Evolutionary conservation across 805 yeast genomes (phyloP), one percentile per base, ranked within the genome.

Genomic region (Candida odintsovae): DNA sequence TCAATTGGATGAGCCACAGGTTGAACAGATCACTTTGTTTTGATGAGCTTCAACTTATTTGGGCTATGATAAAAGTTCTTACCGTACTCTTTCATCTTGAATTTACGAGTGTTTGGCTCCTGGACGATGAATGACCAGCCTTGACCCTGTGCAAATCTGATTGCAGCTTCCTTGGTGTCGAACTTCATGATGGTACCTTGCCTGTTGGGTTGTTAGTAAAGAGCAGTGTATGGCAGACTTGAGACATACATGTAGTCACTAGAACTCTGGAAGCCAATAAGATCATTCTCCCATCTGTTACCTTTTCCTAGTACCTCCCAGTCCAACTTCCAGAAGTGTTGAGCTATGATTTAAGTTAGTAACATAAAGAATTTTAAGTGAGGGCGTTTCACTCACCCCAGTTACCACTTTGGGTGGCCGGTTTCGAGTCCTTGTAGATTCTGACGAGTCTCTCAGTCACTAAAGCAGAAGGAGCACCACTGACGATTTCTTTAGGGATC

Each of bases 251-350:
- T 83, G 67, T 80, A 82, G 64, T 87, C 96, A 33, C 86, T 78
- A 40, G 85, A 73, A 40, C 86, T 77, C 59, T 86, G 90, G 72
- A 86, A 87, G 22, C 96, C 96, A 66, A 87, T 87, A 62, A 87
- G 72, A 63, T 86, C 92, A 66, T 87, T 87, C 63, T 87, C 96
- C 95, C 95, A 87, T 63, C 94, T 72, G 71, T 87, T 80, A 20
- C 85, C 87, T 59, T 82, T 79, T 40, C 81, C 81, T 47, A 83
- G 68, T 38, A 86, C 77, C 61, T 88, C 95, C 92, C 94, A 87
- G 66, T 87, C 95, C 47, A 87, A 61, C 58, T 78, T 80, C 96
- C 96, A 87, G 58, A 77, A 75, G 57, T 71, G 69, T 47, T 66
- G 64, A 28, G 54, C 57, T 45, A n/a, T 9, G 3, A 19, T 12